Evolutionary conservation across 2,329 filamentous ascomycete genomes (phyloP).

Genomic region (Laburnicola sp.): DNA sequence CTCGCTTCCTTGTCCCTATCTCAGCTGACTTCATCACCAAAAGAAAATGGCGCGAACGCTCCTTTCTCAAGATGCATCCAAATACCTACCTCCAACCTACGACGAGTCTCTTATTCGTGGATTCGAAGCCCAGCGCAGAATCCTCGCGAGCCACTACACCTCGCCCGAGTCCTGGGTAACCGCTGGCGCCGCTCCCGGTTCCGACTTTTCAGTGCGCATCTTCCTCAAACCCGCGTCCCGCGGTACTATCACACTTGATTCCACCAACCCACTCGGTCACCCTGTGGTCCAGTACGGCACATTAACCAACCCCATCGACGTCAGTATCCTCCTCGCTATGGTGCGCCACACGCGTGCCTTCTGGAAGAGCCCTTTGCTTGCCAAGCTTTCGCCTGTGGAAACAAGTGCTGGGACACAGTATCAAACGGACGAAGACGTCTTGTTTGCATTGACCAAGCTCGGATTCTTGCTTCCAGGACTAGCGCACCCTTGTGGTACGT

Average conservation of each 20-base stretch:
- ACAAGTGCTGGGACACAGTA: conserved; percentile 22
- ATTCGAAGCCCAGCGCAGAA: conserved; percentile 30
- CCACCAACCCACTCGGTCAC: conserved; percentile 33
- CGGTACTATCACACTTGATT: conserved; percentile 45
- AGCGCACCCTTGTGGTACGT: conserved; percentile 17
- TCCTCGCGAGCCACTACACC: conserved; percentile 32
- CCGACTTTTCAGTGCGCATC: conserved; percentile 25
- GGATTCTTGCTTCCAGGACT: conserved; percentile 8
- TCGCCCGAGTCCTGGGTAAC: no score
- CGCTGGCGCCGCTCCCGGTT: no score
- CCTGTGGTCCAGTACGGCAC: conserved; percentile 43
- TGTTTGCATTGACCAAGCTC: conserved; percentile 17
- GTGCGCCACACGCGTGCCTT: conserved; percentile 43
- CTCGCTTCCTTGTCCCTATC: conserved; percentile 34
- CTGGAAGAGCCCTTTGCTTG: conserved; percentile 31
- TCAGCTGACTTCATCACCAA: conserved; percentile 26
- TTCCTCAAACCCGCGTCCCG: conserved; percentile 35
- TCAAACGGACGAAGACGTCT: conserved; percentile 24
- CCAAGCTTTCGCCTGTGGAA: conserved; percentile 39
- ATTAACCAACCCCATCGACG: conserved; percentile 43
- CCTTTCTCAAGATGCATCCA: not conserved
- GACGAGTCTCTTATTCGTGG: conserved; percentile 31
- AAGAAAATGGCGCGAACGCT: not conserved
- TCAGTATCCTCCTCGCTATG: conserved; percentile 38
- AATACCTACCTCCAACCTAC: conserved; percentile 29